Conservation (phyloP, 331 rosid species). For the Malus hybrid region DNA sequence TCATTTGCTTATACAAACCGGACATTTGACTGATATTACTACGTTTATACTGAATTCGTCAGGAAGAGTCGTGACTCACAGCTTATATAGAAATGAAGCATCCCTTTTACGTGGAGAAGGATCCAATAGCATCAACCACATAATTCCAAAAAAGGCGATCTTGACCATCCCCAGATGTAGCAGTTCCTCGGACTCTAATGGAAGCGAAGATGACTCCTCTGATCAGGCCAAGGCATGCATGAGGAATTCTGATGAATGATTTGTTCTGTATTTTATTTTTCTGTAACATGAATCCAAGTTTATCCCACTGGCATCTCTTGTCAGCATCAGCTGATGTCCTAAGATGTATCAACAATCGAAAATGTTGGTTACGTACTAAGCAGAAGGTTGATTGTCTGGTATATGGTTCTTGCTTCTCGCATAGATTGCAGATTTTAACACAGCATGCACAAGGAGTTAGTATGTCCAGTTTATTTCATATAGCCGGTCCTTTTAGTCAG, state of each 20-base stretch:
- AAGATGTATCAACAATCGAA: not conserved
- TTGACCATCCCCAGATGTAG: constrained; percentile 32
- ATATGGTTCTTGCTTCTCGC: not conserved
- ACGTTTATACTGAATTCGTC: constrained; percentile 5
- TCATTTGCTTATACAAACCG: not conserved
- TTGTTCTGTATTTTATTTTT: not conserved
- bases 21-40: not conserved
- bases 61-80: constrained; percentile 32
- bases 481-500: not conserved
- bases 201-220: constrained; percentile 36
- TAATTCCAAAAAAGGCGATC: constrained; percentile 19
- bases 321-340: not conserved
- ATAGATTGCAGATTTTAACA: not conserved
- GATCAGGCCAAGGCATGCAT: constrained; percentile 51
- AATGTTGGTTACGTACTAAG: not conserved
- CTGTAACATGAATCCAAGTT: not conserved
- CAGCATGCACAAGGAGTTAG: not conserved
- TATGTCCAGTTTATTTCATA: not conserved
- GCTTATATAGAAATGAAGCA: constrained; percentile 28
- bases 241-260: constrained; percentile 4
- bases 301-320: constrained; percentile 6
- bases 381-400: not conserved
- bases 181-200: constrained; percentile 52
- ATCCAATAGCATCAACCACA: not conserved
- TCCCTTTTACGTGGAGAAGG: constrained; percentile 26